Evolutionary conservation across 305 asterid genomes (phyloP).

Genomic region (Petunia hybrid): DNA sequence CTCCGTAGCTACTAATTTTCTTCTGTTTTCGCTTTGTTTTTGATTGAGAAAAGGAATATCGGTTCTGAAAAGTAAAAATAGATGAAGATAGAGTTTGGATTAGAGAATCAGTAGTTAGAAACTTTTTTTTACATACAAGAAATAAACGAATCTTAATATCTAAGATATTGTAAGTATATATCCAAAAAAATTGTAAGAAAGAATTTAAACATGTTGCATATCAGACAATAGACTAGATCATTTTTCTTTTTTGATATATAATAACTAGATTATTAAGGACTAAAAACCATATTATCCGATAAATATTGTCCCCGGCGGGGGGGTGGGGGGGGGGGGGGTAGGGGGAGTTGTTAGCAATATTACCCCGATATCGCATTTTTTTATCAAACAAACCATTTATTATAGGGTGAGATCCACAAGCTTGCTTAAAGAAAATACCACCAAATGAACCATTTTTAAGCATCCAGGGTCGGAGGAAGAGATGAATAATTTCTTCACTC

Average conservation of each 20-base stretch:
- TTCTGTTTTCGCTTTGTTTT: neutral
- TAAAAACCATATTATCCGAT: neutral
- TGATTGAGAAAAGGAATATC: neutral
- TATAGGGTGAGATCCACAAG: conserved; percentile 7
- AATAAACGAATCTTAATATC: neutral
- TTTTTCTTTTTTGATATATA: conserved; percentile 12
- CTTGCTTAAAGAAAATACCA: conserved; percentile 12
- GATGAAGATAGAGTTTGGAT: conserved; percentile 6
- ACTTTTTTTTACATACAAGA: neutral
- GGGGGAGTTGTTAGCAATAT: neutral
- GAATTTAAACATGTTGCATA: neutral
- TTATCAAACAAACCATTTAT: neutral
- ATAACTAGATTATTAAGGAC: conserved; percentile 10
- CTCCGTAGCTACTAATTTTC: conserved; percentile 11
- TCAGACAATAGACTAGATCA: conserved; percentile 1
- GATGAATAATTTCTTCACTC: neutral
- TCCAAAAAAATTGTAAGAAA: no score
- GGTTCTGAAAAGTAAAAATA: neutral
- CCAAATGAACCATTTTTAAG: neutral
- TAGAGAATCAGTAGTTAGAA: neutral
- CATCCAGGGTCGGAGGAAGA: conserved; percentile 2
- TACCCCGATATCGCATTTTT: conserved; percentile 12
- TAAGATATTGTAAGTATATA: conserved; percentile 29
- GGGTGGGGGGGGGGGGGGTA: no score
- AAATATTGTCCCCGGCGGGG: no score